Base-by-base conservation (phyloP, 2,329 filamentous ascomycete species). In the Elsinoe perseae region DNA sequence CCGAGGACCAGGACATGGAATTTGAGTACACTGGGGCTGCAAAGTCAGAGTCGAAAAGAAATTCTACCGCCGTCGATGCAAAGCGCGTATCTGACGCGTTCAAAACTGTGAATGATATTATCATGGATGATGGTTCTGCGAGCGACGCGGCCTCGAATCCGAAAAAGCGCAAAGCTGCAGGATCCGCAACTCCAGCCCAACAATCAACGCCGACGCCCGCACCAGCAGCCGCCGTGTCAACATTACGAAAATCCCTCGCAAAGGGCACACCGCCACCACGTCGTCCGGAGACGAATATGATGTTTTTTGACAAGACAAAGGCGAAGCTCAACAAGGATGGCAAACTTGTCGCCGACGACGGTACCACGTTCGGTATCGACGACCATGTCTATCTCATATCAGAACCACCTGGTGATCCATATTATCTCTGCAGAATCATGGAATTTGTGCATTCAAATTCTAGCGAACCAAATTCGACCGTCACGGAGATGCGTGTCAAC, bases 361-460 rank as follows among this genome's bases (percentile, higher is more conserved):
- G 93, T 62, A 93, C 89, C 43, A 80, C 84, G 56, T 77, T 96
- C 65, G 80, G 82, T 63, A 77, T 89, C 62, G 95, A 98, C 75
- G 85, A 88, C 72, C 83, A 97, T 75, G 89, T 95, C 63, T 98
- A 97, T 77, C 82, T 97, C 61, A 87, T 98, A 61, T 97, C 91
- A 73, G 93, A 98, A 73, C 93, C 93, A 52, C 93, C 93, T 14
- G 93, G 93, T 54, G 93, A 98, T 73, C 93, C 93, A 56, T 98
- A 98, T 75, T 98, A 98, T 71, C 77, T 98, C 62, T 93, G 88
- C 61, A 88, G 93, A 64, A 93, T 98, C 70, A 98, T 98, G 93
- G 92, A 98, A 71, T 97, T 97, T 69, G 77, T 96, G 64, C 89
- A 95, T 67, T 75, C 80, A 66, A 83, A 91, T 65, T 89, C 69